phyloP scores from a whole-genome alignment of 768 basidiomycete species.

The Brasilioporus rufonigricans region DNA sequence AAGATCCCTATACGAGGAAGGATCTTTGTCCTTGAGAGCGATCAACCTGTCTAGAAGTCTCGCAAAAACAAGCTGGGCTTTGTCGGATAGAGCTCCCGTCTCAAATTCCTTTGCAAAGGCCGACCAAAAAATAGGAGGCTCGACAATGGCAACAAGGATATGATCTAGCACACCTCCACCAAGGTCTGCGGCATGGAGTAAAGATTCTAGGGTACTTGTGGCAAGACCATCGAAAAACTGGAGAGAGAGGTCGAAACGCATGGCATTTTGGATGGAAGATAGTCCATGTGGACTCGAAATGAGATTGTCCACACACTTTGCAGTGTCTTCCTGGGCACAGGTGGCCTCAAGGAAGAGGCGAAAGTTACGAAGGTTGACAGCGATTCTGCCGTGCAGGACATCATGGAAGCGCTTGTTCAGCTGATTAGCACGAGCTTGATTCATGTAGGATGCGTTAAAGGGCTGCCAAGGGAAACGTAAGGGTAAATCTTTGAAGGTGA shows the following conservation, averaged over 20 bases:
- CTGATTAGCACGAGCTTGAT: conserved; percentile 14
- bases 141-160: conserved; percentile 42
- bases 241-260: conserved; percentile 39
- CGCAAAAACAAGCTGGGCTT: conserved; percentile 42
- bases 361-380: conserved; percentile 21
- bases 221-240: conserved; percentile 46
- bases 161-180: conserved; percentile 44
- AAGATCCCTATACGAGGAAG: conserved; percentile 38
- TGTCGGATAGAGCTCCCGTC: conserved; percentile 28
- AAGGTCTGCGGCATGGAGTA: conserved; percentile 39
- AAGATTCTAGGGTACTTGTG: conserved; percentile 36
- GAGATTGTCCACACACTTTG: conserved; percentile 38
- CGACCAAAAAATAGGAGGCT: conserved; percentile 55
- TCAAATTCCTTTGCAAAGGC: conserved; percentile 36
- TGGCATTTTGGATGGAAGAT: conserved; percentile 38
- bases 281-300: conserved; percentile 37
- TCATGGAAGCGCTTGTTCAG: conserved; percentile 38
- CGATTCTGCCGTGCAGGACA: conserved; percentile 31
- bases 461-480: neutral
- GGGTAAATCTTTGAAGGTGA: too few relatives aligned
- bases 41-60: conserved; percentile 51
- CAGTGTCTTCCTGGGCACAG: conserved; percentile 39
- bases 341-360: conserved; percentile 47
- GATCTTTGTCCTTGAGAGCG: conserved; percentile 33
- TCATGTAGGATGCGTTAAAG: conserved; percentile 7